Percentiles rank a stretch among this genome's conserved stretches.
Evolutionary conservation across 1,139 yeast species (phyloP).

Genomic region (Blastobotrys niveus): DNA sequence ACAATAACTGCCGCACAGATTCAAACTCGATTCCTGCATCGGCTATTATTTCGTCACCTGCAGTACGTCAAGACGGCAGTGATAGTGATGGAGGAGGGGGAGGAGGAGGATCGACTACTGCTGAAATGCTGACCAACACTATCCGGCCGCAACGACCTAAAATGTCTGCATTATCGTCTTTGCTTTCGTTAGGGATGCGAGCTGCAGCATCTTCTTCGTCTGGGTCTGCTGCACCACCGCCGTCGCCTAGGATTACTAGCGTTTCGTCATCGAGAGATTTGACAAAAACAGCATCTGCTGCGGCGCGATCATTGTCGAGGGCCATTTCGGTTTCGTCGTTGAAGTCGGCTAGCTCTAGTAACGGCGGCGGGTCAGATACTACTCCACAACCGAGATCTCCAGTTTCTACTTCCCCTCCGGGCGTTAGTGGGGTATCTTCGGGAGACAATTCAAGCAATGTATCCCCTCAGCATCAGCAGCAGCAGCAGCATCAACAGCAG

Average conservation of each 20-base stretch:
- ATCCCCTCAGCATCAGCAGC: too few species aligned
- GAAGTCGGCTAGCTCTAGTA: too few species aligned
- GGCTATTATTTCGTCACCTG: conserved; percentile 25
- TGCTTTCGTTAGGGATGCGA: conserved; percentile 17
- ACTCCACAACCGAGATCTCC: too few species aligned
- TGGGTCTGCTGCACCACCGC: background rate
- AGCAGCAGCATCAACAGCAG: too few species aligned
- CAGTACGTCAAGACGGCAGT: background rate
- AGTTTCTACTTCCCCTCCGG: too few species aligned
- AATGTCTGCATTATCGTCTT: conserved; percentile 24
- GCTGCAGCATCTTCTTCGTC: background rate
- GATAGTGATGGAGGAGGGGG: conserved; percentile 12
- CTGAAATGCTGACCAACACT: conserved; percentile 21
- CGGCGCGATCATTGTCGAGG: background rate
- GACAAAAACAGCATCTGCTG: background rate
- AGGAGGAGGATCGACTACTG: conserved; percentile 10
- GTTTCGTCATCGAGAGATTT: background rate
- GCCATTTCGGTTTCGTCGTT: background rate
- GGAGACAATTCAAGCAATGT: too few species aligned
- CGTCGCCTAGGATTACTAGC: background rate
- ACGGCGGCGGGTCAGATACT: too few species aligned
- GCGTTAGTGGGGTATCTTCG: too few species aligned
- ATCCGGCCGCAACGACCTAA: conserved; percentile 18
- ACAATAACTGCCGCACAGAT: conserved; percentile 13
- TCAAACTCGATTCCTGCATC: conserved; percentile 23